These are phyloP conservation scores for Aspergillus brunneoviolaceus DNA, from an alignment of 2,329 filamentous ascomycete species.

Conservation along the genomic window DNA sequence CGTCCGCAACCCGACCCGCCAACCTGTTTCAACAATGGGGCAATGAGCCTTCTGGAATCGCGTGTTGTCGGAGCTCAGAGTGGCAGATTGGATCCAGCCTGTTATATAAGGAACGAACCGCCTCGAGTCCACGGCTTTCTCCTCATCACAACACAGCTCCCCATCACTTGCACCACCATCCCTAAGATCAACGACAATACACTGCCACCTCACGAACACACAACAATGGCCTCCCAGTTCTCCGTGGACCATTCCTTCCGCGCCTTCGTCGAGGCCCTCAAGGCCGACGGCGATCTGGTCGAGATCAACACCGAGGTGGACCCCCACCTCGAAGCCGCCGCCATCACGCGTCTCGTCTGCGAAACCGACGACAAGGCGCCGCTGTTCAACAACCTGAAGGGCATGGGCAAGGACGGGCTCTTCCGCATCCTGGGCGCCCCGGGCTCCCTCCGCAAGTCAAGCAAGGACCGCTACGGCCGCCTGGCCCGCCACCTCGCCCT, in stretches of 20 bases:
- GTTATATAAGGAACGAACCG: background rate
- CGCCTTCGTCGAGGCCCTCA: slow-evolving; percentile 19
- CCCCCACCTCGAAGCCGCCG: slow-evolving; percentile 20
- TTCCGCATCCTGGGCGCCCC: slow-evolving; percentile 51
- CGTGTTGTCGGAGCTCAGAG: background rate
- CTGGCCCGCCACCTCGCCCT: slow-evolving; percentile 46
- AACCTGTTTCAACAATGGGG: background rate
- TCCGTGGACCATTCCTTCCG: slow-evolving; percentile 15
- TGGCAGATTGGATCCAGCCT: background rate
- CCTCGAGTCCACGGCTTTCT: background rate
- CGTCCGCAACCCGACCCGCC: background rate
- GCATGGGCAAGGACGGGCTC: slow-evolving; percentile 43
- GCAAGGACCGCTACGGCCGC: slow-evolving; percentile 40
- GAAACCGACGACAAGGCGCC: slow-evolving; percentile 51
- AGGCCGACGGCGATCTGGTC: slow-evolving; percentile 21
- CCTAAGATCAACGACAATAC: no score
- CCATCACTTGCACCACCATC: background rate
- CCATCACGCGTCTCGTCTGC: slow-evolving; percentile 26
- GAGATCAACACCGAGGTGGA: slow-evolving; percentile 18
- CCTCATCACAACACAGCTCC: background rate
- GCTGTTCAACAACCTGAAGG: slow-evolving; percentile 54
- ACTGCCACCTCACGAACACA: background rate
- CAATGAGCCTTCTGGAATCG: background rate
- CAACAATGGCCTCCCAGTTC: slow-evolving; percentile 1
- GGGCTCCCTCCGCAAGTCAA: slow-evolving; percentile 36